Percentiles rank a stretch among this genome's conserved stretches.
Evolutionary conservation across 768 basidiomycete species (phyloP).

Genomic region (Boletus rubropictus): DNA sequence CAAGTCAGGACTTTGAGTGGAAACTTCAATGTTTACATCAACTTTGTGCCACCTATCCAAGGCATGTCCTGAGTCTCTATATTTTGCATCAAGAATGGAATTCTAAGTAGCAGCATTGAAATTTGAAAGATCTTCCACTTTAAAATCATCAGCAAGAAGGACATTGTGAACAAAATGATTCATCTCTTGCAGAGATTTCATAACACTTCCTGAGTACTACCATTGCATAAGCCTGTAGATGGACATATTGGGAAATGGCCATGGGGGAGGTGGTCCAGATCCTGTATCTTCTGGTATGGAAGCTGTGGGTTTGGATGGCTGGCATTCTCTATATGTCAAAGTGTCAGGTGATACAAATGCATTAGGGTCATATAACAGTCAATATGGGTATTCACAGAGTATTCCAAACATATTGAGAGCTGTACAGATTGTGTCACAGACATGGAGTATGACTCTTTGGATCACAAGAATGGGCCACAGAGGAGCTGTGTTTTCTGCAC

Average conservation of each 20-base stretch:
- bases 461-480: neutral
- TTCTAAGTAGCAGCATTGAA: neutral
- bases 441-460: neutral
- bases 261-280: neutral
- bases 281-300: neutral
- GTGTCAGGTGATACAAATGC: neutral
- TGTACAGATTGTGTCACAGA: neutral
- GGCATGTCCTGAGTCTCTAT: neutral
- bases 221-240: neutral
- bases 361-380: neutral
- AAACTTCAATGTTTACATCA: neutral
- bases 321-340: neutral
- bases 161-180: neutral
- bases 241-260: neutral
- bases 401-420: neutral
- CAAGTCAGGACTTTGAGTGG: too few species aligned
- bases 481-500: neutral
- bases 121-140: neutral
- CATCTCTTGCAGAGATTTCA: neutral
- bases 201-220: neutral
- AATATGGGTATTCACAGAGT: neutral
- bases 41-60: neutral
- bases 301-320: neutral
- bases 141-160: neutral
- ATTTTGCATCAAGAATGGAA: neutral